These are phyloP conservation scores for Periconia digitata DNA, from an alignment of 2,329 filamentous ascomycete genomes.

Conservation along the genomic window DNA sequence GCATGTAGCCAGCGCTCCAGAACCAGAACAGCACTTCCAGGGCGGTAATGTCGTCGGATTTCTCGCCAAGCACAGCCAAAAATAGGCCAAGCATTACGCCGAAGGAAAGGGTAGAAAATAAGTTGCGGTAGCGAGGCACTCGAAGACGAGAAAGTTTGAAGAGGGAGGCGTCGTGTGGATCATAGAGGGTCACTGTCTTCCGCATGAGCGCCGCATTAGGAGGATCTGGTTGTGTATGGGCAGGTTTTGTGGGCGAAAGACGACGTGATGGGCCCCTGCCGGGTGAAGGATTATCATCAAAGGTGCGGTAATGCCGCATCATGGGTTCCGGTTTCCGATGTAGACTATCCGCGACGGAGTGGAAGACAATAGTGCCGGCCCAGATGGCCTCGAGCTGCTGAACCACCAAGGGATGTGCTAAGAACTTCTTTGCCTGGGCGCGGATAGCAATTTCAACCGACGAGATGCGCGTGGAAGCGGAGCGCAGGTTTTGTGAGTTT, in stretches of 20 bases:
- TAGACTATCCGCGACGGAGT: conserved; percentile 81
- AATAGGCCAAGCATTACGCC: conserved; percentile 84
- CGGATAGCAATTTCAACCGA: conserved; percentile 91
- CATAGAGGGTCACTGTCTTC: conserved; percentile 82
- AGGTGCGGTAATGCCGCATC: conserved; percentile 20
- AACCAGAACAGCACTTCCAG: conserved; percentile 94
- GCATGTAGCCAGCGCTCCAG: conserved; percentile 96
- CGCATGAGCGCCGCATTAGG: conserved; percentile 51
- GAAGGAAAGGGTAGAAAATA: conserved; percentile 85
- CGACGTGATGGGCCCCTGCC: conserved; percentile 33
- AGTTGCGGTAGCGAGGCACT: conserved; percentile 87
- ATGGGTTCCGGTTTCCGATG: conserved; percentile 61
- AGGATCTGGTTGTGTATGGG: conserved; percentile 23
- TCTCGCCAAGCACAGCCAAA: conserved; percentile 74
- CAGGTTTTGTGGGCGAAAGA: conserved; percentile 22
- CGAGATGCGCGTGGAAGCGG: conserved; percentile 75
- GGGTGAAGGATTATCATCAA: conserved; percentile 28
- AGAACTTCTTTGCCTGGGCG: conserved; percentile 87
- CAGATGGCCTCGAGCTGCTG: conserved; percentile 97
- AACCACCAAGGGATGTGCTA: conserved; percentile 87
- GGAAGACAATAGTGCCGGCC: conserved; percentile 94
- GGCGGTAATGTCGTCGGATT: conserved; percentile 77
- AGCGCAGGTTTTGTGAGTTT: conserved; percentile 45
- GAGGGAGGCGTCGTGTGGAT: conserved; percentile 84
- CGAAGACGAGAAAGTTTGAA: conserved; percentile 90